Percentiles rank a stretch among this genome's conserved stretches.
Evolutionary conservation across 2,329 filamentous ascomycete species (phyloP).

Genomic region (Harringtonia lauricola): DNA sequence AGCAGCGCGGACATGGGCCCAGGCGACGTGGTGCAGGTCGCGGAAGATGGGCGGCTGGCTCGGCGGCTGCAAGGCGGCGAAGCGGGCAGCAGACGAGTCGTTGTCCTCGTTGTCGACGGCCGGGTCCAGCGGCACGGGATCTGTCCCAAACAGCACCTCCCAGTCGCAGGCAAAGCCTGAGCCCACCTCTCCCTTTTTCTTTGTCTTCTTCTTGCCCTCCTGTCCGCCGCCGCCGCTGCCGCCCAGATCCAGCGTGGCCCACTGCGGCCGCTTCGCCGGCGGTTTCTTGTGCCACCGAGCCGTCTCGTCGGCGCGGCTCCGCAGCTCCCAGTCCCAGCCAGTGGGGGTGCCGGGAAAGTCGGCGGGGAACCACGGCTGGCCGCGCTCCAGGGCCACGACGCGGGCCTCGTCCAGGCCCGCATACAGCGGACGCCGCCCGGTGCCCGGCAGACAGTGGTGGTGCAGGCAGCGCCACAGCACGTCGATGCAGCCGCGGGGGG

Average conservation of each 20-base stretch:
- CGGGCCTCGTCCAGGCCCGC: conserved; percentile 70
- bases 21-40: conserved; percentile 9
- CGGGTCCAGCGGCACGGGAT: conserved; percentile 4
- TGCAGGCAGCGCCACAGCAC: conserved; percentile 80
- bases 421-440: conserved; percentile 63
- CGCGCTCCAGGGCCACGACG: conserved; percentile 73
- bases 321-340: conserved; percentile 66
- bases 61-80: conserved; percentile 4
- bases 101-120: background rate
- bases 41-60: conserved; percentile 5
- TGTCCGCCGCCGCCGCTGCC: conserved; percentile 39
- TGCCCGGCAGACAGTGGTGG: conserved; percentile 68
- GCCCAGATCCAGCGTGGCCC: conserved; percentile 63
- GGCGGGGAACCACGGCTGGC: conserved; percentile 71
- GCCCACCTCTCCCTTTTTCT: conserved; percentile 63
- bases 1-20: conserved; percentile 11
- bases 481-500: conserved; percentile 83
- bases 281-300: conserved; percentile 64
- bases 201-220: too few relatives aligned
- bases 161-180: conserved; percentile 77
- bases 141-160: conserved; percentile 48
- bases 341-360: conserved; percentile 73
- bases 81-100: conserved; percentile 5
- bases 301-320: conserved; percentile 48
- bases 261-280: conserved; percentile 70